Evolutionary conservation across 2,329 filamentous ascomycete species (phyloP), one percentile per base, ranked within the genome.

Genomic region (Podosphaera leucotricha): DNA sequence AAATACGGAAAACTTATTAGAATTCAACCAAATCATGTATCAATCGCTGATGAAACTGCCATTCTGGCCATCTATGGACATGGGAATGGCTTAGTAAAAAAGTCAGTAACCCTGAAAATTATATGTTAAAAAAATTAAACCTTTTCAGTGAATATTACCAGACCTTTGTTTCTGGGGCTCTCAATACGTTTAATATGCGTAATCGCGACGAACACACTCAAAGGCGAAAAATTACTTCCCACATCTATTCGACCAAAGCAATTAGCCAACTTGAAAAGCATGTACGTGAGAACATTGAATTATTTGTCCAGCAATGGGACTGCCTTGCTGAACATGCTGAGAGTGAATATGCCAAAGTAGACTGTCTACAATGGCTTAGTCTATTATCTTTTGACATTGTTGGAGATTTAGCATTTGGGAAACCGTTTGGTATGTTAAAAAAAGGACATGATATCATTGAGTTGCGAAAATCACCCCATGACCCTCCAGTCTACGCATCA

Each of bases 121-220:
- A n/a, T n/a, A n/a, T n/a, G n/a, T n/a, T n/a, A n/a, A n/a, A n/a
- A n/a, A n/a, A n/a, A n/a, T n/a, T n/a, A n/a, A n/a, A n/a, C n/a
- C n/a, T n/a, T 11, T 20, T 11, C n/a, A 51, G 49, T 6, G 46
- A 51, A 18, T 93, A 85, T 62, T 93, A 93, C 54, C 83, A 92
- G 55, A 80, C 82, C 42, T 93, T 93, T 54, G 84, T 93, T 45
- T 86, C 80, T 73, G 82, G 11, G 84, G 84, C 18, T 67, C 93
- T 11, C n/a, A n/a, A n/a, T n/a, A n/a, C n/a, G n/a, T 94, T 93
- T 72, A 93, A 92, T 61, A 92, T 85, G 0, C 70, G 86, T 26
- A 75, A 86, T 62, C 72, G 86, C 41, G 66, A 66, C 0, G 82
- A 93, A 55, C 85, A 94, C 60, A 77, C 78, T 0, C 75, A 85